phyloP scores from a whole-genome alignment of 1,139 yeast genomes.

The Yamadazyma triangularis region DNA sequence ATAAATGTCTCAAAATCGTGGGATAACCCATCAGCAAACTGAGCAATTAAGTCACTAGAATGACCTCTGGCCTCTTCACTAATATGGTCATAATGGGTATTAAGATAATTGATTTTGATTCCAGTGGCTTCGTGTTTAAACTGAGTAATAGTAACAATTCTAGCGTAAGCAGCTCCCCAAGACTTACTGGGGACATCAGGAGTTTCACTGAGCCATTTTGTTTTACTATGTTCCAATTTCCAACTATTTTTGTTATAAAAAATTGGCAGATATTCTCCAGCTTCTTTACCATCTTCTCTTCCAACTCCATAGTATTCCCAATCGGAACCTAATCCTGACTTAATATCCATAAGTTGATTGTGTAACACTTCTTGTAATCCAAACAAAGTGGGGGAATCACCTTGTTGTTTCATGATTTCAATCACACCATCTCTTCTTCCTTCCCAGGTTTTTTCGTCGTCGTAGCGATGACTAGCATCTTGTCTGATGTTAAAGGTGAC shows the following conservation, averaged over 20 bases:
- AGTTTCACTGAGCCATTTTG: slow-evolving; percentile 40
- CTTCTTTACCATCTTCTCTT: slow-evolving; percentile 38
- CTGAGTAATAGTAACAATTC: slow-evolving; percentile 39
- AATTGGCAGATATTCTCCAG: slow-evolving; percentile 44
- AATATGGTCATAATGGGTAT: slow-evolving; percentile 41
- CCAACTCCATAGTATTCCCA: slow-evolving; percentile 44
- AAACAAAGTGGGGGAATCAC: slow-evolving; percentile 18
- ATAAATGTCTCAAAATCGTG: slow-evolving; percentile 30
- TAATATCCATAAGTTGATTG: slow-evolving; percentile 23
- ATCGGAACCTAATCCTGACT: slow-evolving; percentile 5
- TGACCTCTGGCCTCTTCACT: slow-evolving; percentile 34
- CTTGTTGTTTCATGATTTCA: slow-evolving; percentile 7
- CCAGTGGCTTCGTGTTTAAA: slow-evolving; percentile 19
- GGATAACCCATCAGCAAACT: slow-evolving; percentile 22
- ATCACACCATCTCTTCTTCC: slow-evolving; percentile 18
- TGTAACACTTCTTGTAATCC: slow-evolving; percentile 29
- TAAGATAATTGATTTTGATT: slow-evolving; percentile 25
- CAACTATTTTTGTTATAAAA: slow-evolving; percentile 27
- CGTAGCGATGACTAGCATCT: not conserved
- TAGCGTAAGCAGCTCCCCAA: slow-evolving; percentile 38
- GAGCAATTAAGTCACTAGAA: slow-evolving; percentile 25
- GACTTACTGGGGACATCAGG: slow-evolving; percentile 38
- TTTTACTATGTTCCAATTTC: slow-evolving; percentile 29
- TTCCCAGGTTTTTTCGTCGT: slow-evolving; percentile 15
- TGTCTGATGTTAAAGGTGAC: not conserved